These are phyloP conservation scores for Ustilago curta DNA, from an alignment of 1,284 basidiomycete species.

Conservation along the genomic window DNA sequence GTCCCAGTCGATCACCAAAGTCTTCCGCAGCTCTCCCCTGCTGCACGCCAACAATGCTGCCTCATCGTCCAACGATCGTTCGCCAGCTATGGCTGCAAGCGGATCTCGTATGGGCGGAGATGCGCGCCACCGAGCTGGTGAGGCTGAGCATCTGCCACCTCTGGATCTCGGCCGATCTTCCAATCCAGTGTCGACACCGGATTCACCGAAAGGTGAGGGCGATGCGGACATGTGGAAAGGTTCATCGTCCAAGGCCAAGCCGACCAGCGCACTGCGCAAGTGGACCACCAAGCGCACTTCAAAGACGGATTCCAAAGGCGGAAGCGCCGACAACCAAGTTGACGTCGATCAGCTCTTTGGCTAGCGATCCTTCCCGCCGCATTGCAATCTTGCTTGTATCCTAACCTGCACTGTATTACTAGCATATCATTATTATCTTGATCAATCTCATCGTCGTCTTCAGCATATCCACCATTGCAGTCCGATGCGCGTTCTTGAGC, in stretches of 20 bases:
- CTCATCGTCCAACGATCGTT: slow-evolving; percentile 5
- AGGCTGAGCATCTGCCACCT: slow-evolving; percentile 17
- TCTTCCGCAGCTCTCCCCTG: slow-evolving; percentile 29
- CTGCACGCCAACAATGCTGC: neutral
- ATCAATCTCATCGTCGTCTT: neutral
- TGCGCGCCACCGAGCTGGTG: neutral
- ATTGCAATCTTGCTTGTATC: neutral
- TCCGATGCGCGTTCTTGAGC: neutral
- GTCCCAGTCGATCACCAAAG: slow-evolving; percentile 28
- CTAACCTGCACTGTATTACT: slow-evolving; percentile 15
- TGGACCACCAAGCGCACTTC: slow-evolving; percentile 27
- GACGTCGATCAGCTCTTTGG: slow-evolving; percentile 38
- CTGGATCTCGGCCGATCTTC: slow-evolving; percentile 17
- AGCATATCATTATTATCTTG: neutral
- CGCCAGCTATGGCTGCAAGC: neutral
- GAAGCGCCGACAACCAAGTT: slow-evolving; percentile 14
- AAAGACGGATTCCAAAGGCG: slow-evolving; percentile 6
- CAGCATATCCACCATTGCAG: too few species aligned
- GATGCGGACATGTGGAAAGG: slow-evolving; percentile 37
- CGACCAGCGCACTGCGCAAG: slow-evolving; percentile 19
- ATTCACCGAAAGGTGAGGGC: slow-evolving; percentile 14
- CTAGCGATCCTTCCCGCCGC: neutral
- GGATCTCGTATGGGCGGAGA: slow-evolving; percentile 1
- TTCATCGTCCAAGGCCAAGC: slow-evolving; percentile 14
- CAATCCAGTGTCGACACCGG: neutral